phyloP scores from a whole-genome alignment of 345 rosid species.

The Brassica nigra region DNA sequence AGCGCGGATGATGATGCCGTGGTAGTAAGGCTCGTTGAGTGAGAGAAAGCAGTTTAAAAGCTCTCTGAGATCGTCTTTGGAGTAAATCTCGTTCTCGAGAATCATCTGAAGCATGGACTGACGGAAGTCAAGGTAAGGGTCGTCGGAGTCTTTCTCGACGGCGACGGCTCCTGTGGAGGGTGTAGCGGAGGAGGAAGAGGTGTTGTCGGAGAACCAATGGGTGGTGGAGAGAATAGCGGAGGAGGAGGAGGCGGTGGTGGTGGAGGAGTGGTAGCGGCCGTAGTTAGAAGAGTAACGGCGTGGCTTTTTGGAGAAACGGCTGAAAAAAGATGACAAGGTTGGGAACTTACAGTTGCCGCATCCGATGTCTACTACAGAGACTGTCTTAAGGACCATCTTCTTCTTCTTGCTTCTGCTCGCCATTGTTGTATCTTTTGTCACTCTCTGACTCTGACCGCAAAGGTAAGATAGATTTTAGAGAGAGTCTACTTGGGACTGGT shows the following conservation, averaged over 20 bases:
- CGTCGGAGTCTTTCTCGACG: conserved; percentile 93
- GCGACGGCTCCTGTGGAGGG: conserved; percentile 59
- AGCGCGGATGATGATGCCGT: conserved; percentile 77
- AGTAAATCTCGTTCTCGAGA: conserved; percentile 80
- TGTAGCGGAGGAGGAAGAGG: conserved; percentile 35
- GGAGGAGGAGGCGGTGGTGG: conserved; percentile 41
- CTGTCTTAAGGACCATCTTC: conserved; percentile 55
- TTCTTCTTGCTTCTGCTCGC: conserved; percentile 40
- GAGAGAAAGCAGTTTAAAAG: conserved; percentile 83
- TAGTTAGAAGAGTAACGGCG: conserved; percentile 22
- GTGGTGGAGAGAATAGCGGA: conserved; percentile 40
- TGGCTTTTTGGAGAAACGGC: conserved; percentile 44
- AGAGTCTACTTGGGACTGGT: conserved; percentile 27
- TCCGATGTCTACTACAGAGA: conserved; percentile 61
- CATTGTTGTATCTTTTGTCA: conserved; percentile 30
- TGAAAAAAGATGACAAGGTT: conserved; percentile 53
- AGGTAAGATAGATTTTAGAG: conserved; percentile 4
- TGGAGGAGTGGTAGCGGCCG: conserved; percentile 33
- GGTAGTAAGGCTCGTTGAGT: conserved; percentile 76
- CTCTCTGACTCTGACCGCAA: conserved; percentile 13
- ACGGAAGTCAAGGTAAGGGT: conserved; percentile 86
- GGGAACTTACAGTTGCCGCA: conserved; percentile 73
- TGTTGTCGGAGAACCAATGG: conserved; percentile 40
- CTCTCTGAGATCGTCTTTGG: conserved; percentile 76
- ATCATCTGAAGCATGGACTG: conserved; percentile 98